Evolutionary conservation across 2,329 filamentous ascomycete genomes (phyloP), one percentile per base, ranked within the genome.

Genomic region (Colletotrichum sublineola): DNA sequence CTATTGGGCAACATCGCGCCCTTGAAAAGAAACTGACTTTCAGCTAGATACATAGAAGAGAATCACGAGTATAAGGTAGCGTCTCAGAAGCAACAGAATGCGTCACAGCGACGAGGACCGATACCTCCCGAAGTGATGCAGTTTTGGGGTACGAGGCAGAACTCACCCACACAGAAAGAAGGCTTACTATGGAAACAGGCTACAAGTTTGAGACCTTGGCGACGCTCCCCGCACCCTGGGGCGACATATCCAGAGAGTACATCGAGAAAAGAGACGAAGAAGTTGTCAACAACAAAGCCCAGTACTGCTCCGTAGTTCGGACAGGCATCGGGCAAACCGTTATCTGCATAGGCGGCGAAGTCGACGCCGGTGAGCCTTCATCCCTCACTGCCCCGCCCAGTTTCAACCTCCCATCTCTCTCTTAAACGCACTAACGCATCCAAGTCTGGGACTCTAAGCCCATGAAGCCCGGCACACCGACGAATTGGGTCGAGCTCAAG

Each of bases 131-230:
- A 96, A 70, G 86, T 95, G 75, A 98, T 98, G 95, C 91, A 92
- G 62, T 99, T 92, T 79, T 98, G 96, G 96, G 96, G 94, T 95
- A 82, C 14, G 63, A 24, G 40, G 9, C 29, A 73, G 77, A 67
- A 18, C 58, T 11, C 44, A 40, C 62, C 38, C 18, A 24, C 29
- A 42, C 2, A 20, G 33, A 56, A 72, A 70, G 72, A 56, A 64
- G 63, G 63, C 44, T 12, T 40, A n/a, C 50, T 3, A 31, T 18
- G 46, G 29, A 36, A 57, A 15, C 75, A 96, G 94, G 96, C 46
- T 99, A 99, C 85, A 99, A 99, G 80, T 99, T 99, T 78, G 96
- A 99, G 82, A 93, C 94, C 0, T 82, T 99, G 1, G 91, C 92
- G 8, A 91, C 96, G 2, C 84, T 98, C 5, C 91, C 94, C 2